A percentile compares a stretch with the other conserved stretches of the same genome.
Evolutionary conservation across 108 stramenopile genomes (phyloP).

Genomic region (Mediolabrus comicus): DNA sequence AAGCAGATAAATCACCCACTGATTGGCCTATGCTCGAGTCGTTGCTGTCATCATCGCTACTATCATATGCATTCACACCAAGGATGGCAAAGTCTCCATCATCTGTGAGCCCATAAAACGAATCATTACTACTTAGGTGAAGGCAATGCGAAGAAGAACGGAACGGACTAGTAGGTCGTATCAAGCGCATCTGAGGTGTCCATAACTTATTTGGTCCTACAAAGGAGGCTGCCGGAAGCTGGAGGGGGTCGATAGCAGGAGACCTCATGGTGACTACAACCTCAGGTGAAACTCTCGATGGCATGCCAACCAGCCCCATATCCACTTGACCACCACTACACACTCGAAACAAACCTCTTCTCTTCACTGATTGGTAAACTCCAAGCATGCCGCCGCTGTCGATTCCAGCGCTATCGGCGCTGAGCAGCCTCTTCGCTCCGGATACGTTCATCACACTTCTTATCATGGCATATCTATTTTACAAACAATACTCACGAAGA

Average conservation of each 20-base stretch:
- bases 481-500: conserved; percentile 19
- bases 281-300: too few relatives aligned
- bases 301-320: too few relatives aligned
- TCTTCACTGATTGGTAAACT: too few relatives aligned
- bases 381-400: too few relatives aligned
- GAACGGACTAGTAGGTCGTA: too few relatives aligned
- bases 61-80: conserved; percentile 33
- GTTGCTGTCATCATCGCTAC: not conserved
- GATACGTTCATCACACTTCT: conserved; percentile 27
- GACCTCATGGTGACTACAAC: too few relatives aligned
- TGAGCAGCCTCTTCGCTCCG: conserved; percentile 17
- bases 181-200: not conserved
- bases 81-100: conserved; percentile 45
- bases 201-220: too few relatives aligned
- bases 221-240: too few relatives aligned
- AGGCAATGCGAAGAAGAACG: not conserved
- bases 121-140: not conserved
- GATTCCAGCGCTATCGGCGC: not conserved
- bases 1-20: not conserved
- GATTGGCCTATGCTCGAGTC: not conserved
- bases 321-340: too few relatives aligned
- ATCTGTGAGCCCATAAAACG: conserved; percentile 27
- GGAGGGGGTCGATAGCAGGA: too few relatives aligned
- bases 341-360: too few relatives aligned
- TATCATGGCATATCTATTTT: conserved; percentile 13